These are phyloP conservation scores for Selenicereus undatus DNA, from an alignment of 148 eudicot genomes.

Conservation along the genomic window DNA sequence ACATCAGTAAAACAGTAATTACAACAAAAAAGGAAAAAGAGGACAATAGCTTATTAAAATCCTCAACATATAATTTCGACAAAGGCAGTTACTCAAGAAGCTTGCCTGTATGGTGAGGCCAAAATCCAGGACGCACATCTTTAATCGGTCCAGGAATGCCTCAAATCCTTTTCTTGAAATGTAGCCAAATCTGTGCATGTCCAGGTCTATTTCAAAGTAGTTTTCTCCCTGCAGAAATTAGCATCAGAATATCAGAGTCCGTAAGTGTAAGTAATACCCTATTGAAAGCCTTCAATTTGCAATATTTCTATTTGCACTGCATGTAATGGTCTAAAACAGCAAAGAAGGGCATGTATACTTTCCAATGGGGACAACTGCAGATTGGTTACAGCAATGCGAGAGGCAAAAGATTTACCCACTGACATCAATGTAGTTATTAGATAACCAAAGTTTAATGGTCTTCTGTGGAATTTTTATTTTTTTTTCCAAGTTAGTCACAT, in stretches of 20 bases:
- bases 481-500: too few species aligned
- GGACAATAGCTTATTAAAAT: neutral
- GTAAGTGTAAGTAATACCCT: neutral
- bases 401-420: too few species aligned
- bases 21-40: neutral
- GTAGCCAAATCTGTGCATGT: conserved; percentile 93
- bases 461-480: too few species aligned
- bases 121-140: conserved; percentile 67
- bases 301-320: neutral
- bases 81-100: neutral
- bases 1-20: neutral
- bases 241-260: conserved; percentile 10
- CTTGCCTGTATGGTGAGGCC: conserved; percentile 96
- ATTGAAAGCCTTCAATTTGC: too few species aligned
- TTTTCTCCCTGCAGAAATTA: conserved; percentile 71
- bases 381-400: too few species aligned
- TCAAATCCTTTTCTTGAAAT: conserved; percentile 93
- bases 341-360: too few species aligned
- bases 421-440: too few species aligned
- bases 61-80: neutral
- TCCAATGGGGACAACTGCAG: too few species aligned
- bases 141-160: conserved; percentile 69
- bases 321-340: too few species aligned
- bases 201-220: conserved; percentile 92
- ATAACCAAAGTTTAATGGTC: too few species aligned